Conservation (phyloP, 352 stramenopile species). For the Pythium plurisporium region DNA sequence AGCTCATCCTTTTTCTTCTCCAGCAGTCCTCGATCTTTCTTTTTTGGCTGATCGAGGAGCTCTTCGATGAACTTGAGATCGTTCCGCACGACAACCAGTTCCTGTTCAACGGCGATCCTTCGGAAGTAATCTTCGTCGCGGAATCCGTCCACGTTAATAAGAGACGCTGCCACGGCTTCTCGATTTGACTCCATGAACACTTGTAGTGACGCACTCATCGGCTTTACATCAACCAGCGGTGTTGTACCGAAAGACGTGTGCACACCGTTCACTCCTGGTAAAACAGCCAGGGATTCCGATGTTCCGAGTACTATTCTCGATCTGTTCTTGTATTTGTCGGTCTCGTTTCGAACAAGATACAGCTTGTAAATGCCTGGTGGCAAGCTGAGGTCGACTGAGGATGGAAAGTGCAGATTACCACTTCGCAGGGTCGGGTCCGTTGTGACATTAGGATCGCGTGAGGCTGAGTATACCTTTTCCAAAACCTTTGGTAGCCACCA, state of each 20-base stretch:
- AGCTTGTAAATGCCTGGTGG: conserved; percentile 39
- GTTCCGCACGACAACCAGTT: conserved; percentile 28
- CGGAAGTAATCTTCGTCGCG: conserved; percentile 24
- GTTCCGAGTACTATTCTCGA: conserved; percentile 28
- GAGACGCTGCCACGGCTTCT: conserved; percentile 9
- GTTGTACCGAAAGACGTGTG: conserved; percentile 58
- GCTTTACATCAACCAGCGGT: conserved; percentile 49
- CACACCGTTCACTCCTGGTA: conserved; percentile 45
- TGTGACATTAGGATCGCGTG: conserved; percentile 12
- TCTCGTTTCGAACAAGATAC: conserved; percentile 44
- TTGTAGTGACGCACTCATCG: conserved; percentile 32
- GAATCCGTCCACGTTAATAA: conserved; percentile 21
- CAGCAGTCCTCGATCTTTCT: conserved; percentile 15
- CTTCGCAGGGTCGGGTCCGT: conserved; percentile 22
- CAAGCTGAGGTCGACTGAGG: conserved; percentile 38
- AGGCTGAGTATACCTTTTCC: conserved; percentile 24
- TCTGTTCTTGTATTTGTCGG: conserved; percentile 16
- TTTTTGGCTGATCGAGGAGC: not conserved
- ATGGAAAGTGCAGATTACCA: conserved; percentile 28
- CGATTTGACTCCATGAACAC: conserved; percentile 29
- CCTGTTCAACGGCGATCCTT: conserved; percentile 27
- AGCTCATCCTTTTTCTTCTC: conserved; percentile 21
- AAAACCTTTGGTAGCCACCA: conserved; percentile 38
- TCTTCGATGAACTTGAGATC: conserved; percentile 15
- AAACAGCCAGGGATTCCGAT: conserved; percentile 29